Conservation (phyloP, 1,284 basidiomycete species). For the Sphaerobolus stellatus region DNA sequence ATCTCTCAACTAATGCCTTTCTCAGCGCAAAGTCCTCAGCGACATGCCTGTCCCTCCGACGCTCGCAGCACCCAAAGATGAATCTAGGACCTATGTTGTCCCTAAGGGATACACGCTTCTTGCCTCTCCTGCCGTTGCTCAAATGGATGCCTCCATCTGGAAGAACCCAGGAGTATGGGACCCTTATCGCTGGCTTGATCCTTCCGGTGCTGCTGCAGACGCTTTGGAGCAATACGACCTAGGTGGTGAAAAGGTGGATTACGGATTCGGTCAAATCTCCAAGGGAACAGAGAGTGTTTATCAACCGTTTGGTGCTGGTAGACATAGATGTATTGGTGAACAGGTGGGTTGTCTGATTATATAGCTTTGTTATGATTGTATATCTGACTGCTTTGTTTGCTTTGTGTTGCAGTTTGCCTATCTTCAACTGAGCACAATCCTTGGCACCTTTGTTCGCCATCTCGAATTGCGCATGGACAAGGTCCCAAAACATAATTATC, state of each 20-base stretch:
- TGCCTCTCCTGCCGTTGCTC: slow-evolving; percentile 86
- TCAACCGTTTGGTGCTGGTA: slow-evolving; percentile 95
- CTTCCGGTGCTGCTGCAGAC: slow-evolving; percentile 71
- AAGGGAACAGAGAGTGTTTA: slow-evolving; percentile 92
- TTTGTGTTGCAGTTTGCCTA: slow-evolving; percentile 77
- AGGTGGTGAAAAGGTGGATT: slow-evolving; percentile 88
- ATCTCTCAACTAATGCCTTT: slow-evolving; percentile 24
- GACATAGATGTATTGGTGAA: slow-evolving; percentile 94
- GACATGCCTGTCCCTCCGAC: slow-evolving; percentile 83
- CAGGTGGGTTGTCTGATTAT: slow-evolving; percentile 49
- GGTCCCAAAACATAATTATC: slow-evolving; percentile 88
- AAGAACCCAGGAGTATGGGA: slow-evolving; percentile 72
- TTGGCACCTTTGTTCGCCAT: slow-evolving; percentile 77
- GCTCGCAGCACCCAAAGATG: slow-evolving; percentile 76
- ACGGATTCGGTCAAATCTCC: slow-evolving; percentile 90
- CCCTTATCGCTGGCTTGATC: slow-evolving; percentile 83
- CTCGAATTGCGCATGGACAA: slow-evolving; percentile 72
- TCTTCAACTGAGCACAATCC: slow-evolving; percentile 85
- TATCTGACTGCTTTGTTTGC: slow-evolving; percentile 14
- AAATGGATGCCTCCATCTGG: slow-evolving; percentile 89
- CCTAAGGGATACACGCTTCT: slow-evolving; percentile 92
- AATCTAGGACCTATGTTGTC: slow-evolving; percentile 69
- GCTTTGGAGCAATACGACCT: slow-evolving; percentile 73
- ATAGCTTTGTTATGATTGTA: slow-evolving; percentile 10
- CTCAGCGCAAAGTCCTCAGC: slow-evolving; percentile 81